Conservation (phyloP, 108 stramenopile species). For the Fragilaria radians region DNA sequence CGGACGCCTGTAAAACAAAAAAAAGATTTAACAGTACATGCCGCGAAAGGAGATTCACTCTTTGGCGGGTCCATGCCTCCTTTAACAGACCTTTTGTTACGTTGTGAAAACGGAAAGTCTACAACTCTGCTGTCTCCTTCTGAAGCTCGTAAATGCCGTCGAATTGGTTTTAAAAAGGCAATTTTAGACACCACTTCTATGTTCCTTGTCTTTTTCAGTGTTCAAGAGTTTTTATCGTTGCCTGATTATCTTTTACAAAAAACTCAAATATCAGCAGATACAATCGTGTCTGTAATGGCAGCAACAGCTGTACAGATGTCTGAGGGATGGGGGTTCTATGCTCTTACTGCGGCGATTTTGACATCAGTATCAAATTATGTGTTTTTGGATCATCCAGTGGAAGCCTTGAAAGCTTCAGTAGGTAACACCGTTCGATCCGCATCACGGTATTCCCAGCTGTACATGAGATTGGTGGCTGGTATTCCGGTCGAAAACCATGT, state of each 20-base stretch:
- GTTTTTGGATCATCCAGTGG: constrained; percentile 27
- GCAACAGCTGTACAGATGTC: constrained; percentile 16
- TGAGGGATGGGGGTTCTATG: constrained; percentile 56
- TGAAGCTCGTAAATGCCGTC: constrained; percentile 11
- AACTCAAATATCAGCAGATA: neutral
- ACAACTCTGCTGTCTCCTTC: constrained; percentile 17
- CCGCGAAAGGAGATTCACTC: neutral
- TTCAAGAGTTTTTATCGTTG: constrained; percentile 14
- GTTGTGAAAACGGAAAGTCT: constrained; percentile 28
- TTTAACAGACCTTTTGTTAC: constrained; percentile 18
- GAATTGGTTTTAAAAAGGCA: constrained; percentile 48
- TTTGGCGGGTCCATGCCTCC: constrained; percentile 10
- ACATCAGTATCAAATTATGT: constrained; percentile 21
- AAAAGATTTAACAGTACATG: neutral
- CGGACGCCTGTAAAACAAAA: neutral
- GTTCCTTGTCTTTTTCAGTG: constrained; percentile 27
- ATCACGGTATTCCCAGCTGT: constrained; percentile 59
- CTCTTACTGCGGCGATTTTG: constrained; percentile 43
- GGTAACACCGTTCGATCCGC: constrained; percentile 32
- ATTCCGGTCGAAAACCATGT: constrained; percentile 31
- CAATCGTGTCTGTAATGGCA: constrained; percentile 5
- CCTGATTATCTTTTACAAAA: neutral
- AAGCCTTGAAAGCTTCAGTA: constrained; percentile 20
- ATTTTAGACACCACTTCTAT: constrained; percentile 36
- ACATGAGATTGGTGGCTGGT: constrained; percentile 52